Evolutionary conservation across 2,329 filamentous ascomycete species (phyloP).

Genomic region (Fusarium tjaetaba): DNA sequence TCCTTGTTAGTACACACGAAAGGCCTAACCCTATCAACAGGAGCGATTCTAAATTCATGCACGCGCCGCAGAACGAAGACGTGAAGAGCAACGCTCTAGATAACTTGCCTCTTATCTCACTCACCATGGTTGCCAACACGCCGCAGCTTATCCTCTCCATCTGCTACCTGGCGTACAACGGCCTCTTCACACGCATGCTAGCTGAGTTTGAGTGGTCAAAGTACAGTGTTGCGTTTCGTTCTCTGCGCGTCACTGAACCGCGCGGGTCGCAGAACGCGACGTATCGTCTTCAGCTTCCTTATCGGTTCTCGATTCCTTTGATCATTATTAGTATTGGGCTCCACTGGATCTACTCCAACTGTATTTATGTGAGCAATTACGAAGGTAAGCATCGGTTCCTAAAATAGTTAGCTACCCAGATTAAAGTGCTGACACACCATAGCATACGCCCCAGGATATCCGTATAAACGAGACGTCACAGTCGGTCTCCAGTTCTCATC

Average conservation of each 20-base stretch:
- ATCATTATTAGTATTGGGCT: conserved; percentile 18
- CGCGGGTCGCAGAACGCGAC: conserved; percentile 29
- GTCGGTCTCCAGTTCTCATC: conserved; percentile 24
- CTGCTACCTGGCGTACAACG: conserved; percentile 29
- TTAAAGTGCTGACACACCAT: neutral
- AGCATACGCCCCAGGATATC: neutral
- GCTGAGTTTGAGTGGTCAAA: conserved; percentile 32
- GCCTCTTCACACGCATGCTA: conserved; percentile 31
- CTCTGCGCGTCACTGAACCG: conserved; percentile 26
- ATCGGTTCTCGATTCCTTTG: conserved; percentile 33
- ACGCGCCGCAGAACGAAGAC: conserved; percentile 6
- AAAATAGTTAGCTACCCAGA: neutral
- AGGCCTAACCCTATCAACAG: neutral
- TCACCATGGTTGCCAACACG: conserved; percentile 25
- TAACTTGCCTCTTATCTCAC: neutral
- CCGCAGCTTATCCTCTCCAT: conserved; percentile 27
- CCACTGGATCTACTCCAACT: conserved; percentile 39
- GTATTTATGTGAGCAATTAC: conserved; percentile 35
- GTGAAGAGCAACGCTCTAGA: fast-evolving
- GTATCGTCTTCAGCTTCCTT: conserved; percentile 38
- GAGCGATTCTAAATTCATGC: neutral
- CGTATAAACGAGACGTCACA: neutral
- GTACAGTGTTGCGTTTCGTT: conserved; percentile 14
- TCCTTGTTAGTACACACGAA: fast-evolving
- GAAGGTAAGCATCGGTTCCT: neutral